Evolutionary conservation across 2,329 filamentous ascomycete species (phyloP), one percentile per base, ranked within the genome.

Genomic region (Penicillium oxalicum): DNA sequence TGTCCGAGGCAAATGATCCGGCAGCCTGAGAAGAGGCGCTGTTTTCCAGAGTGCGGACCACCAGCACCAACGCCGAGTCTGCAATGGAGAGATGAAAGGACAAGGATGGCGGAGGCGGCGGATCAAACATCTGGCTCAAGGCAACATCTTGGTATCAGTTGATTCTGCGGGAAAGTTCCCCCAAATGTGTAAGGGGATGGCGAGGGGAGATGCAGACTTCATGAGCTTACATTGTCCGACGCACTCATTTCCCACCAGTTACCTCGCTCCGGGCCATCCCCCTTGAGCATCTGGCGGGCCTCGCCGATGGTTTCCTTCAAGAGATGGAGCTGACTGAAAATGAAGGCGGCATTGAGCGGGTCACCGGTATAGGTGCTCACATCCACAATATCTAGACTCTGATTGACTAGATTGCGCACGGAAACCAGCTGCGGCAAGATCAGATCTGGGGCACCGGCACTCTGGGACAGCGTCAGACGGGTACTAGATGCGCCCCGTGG

Each of bases 381-480:
- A 59, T 86, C 81, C 43, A 95, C 83, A 40, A 95, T 82, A 67
- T 94, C 88, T 54, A 96, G 80, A 49, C 88, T 85, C 61, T 88
- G 81, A 52, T 87, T 91, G 57, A 97, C 84, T 36, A 90, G 76
- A n/a, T 82, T 81, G 53, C 88, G 81, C 9, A 93, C 80, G 9
- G 79, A 73, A 18, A 83, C 82, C 44, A 96, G 78, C 50, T 90
- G 83, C 12, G 80, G 76, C 44, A 97, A 78, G 11, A 79, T 71
- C 29, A 86, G 71, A 4, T 77, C 77, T 4, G 80, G 77, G 4
- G 78, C 77, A 41, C 74, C 70, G n/a, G 79, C 74, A 4, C 72
- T 68, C 39, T 71, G 72, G 5, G 76, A 80, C 43, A 81, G 70
- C 53, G 70, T 71, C 48, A 82, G 67, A 49, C 75, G 76, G 61